Percentiles rank a stretch among this genome's conserved stretches.
Conservation (phyloP, 257 asterid species). For the Vinca minor region DNA sequence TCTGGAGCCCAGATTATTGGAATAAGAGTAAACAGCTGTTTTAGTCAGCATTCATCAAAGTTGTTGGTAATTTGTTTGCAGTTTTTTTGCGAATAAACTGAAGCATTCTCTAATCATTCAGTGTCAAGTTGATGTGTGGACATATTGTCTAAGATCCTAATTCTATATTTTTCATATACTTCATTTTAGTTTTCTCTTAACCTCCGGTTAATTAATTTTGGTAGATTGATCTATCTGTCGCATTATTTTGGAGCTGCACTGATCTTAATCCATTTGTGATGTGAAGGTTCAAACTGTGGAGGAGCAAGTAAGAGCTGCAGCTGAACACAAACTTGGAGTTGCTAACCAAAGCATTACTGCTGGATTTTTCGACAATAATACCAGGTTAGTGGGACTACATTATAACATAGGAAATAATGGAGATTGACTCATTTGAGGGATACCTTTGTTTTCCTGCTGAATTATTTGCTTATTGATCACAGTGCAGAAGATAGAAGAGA, state of each 20-base stretch:
- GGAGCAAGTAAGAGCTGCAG: conserved; percentile 99
- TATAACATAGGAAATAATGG: conserved; percentile 10
- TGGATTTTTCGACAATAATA: conserved; percentile 95
- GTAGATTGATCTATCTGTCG: not conserved
- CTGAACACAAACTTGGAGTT: conserved; percentile 99
- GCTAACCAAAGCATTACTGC: conserved; percentile 99
- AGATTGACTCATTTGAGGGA: not conserved
- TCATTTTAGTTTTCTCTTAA: not conserved
- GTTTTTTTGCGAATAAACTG: not conserved
- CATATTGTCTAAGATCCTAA: not conserved
- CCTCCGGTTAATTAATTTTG: not conserved
- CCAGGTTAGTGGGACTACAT: conserved; percentile 45
- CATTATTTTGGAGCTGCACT: not conserved
- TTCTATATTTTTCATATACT: not conserved
- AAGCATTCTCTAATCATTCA: not conserved
- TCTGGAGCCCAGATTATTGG: not conserved
- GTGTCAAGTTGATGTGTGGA: not conserved
- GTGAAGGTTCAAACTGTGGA: conserved; percentile 90
- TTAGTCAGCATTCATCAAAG: not conserved
- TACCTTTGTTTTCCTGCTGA: conserved; percentile 16
- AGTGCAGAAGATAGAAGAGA: conserved; percentile 99
- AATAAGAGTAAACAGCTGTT: not conserved
- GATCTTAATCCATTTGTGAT: conserved; percentile 20
- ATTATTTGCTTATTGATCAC: conserved; percentile 18
- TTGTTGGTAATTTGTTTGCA: not conserved